Conservation (phyloP, 2,329 filamentous ascomycete species). For the Penicillium thymicola region DNA sequence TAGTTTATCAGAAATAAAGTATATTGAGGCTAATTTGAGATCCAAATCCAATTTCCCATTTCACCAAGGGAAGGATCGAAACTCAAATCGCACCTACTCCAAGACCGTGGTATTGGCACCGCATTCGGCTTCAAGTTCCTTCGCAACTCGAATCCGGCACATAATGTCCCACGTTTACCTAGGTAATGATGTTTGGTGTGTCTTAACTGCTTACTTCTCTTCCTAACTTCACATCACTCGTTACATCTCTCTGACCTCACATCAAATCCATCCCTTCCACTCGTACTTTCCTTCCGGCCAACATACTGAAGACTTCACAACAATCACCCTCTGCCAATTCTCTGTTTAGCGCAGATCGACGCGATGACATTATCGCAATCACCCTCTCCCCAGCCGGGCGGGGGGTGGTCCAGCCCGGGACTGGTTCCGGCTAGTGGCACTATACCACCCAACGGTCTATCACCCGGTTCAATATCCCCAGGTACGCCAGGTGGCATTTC, state of each 20-base stretch:
- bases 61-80: neutral
- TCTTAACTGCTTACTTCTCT: neutral
- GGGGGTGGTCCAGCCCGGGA: conserved; percentile 84
- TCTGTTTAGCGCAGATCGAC: conserved; percentile 48
- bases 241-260: conserved; percentile 18
- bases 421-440: conserved; percentile 69
- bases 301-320: neutral
- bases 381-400: conserved; percentile 77
- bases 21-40: neutral
- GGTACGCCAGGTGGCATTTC: conserved; percentile 50
- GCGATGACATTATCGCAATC: conserved; percentile 84
- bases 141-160: neutral
- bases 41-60: neutral
- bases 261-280: neutral
- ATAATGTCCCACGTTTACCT: neutral
- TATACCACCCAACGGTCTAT: conserved; percentile 56
- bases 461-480: conserved; percentile 24
- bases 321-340: neutral
- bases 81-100: neutral
- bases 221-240: conserved; percentile 7
- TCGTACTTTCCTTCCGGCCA: neutral
- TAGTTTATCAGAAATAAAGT: too few species aligned
- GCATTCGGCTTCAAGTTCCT: conserved; percentile 1
- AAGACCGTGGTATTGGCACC: neutral
- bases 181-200: neutral